A percentile compares a stretch with the other conserved stretches of the same genome.
Evolutionary conservation across 2,329 filamentous ascomycete genomes (phyloP).

Genomic region (Endocalyx cinctus): DNA sequence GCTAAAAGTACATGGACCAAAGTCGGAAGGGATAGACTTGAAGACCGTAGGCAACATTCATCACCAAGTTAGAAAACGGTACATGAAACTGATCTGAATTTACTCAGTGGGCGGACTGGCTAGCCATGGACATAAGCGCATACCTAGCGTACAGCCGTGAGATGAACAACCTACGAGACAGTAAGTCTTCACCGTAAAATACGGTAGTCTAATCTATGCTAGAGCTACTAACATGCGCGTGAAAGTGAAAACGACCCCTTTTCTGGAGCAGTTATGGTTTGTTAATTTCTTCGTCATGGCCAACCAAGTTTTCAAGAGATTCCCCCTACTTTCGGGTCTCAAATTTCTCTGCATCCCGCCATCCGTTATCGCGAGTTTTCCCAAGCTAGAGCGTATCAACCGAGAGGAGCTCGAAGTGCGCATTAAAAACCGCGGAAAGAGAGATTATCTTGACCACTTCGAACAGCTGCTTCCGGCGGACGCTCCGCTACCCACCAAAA

Average conservation of each 20-base stretch:
- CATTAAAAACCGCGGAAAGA: conserved; percentile 15
- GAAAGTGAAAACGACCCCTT: background rate
- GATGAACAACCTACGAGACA: conserved; percentile 11
- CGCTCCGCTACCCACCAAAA: conserved; percentile 11
- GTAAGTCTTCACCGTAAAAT: conserved; percentile 2
- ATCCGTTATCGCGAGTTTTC: conserved; percentile 3
- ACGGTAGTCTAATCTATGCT: background rate
- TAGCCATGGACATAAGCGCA: conserved; percentile 10
- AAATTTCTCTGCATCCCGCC: conserved; percentile 6
- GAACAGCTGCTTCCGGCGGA: conserved; percentile 16
- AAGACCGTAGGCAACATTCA: too few species aligned
- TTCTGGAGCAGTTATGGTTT: background rate
- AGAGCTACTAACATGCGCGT: background rate
- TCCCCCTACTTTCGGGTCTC: conserved; percentile 8
- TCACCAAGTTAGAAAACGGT: too few species aligned
- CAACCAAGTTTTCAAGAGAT: conserved; percentile 10
- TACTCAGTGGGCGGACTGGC: conserved; percentile 9
- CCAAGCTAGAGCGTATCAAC: conserved; percentile 8
- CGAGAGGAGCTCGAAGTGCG: conserved; percentile 10
- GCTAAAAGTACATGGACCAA: background rate
- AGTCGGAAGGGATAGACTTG: conserved; percentile 3
- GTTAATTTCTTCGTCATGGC: conserved; percentile 10
- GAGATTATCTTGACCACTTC: conserved; percentile 18
- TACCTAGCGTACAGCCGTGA: conserved; percentile 16
- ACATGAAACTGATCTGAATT: conserved; percentile 5